Base-by-base conservation (phyloP, 495 filamentous ascomycete species). In the Penicillium samsonianum region DNA sequence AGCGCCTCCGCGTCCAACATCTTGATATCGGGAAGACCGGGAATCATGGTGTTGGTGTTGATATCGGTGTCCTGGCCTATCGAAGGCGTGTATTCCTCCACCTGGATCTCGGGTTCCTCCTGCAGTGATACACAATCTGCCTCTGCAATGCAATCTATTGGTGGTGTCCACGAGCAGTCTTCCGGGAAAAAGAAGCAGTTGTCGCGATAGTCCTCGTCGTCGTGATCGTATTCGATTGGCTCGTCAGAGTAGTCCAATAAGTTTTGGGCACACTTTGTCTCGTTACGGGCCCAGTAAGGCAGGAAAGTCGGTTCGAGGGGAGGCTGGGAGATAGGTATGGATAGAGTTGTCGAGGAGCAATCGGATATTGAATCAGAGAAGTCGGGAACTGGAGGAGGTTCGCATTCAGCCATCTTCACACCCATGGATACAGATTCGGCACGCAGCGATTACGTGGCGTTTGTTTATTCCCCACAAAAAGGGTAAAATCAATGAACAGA, bases 121-220 rank as follows among this genome's bases (percentile, higher is more conserved):
- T 60, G 22, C 6, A 31, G 4, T 25, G 53, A 20, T 50, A 26
- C 30, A 30, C 37, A 42, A 45, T 62, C 44, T 23, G 65, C 54
- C 20, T 71, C 65, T 30, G 68, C 59, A 23, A 58, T 51, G 62
- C 61, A 72, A 50, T 65, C 65, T 47, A 69, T 70, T 1, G 73
- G 67, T 16, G 76, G 76, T 16, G 76, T 73, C 64, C 67, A 77
- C 22, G 75, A 76, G 65, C 74, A 78, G 47, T 79, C 76, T 62
- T 79, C 76, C 4, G 76, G 76, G 49, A 78, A 79, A 58, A 79
- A 78, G 57, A 78, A 79, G 49, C 69, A 75, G 55, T 77, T 79
- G 26, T 79, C 76, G 55, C 64, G 65, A 46, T 74, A 77, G 57
- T 77, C 75, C n/a, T 73, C 69, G 65, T 79, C 76, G 65, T 78